These are phyloP conservation scores for Citrus unshiu DNA, from an alignment of 345 rosid species.

Conservation along the genomic window DNA sequence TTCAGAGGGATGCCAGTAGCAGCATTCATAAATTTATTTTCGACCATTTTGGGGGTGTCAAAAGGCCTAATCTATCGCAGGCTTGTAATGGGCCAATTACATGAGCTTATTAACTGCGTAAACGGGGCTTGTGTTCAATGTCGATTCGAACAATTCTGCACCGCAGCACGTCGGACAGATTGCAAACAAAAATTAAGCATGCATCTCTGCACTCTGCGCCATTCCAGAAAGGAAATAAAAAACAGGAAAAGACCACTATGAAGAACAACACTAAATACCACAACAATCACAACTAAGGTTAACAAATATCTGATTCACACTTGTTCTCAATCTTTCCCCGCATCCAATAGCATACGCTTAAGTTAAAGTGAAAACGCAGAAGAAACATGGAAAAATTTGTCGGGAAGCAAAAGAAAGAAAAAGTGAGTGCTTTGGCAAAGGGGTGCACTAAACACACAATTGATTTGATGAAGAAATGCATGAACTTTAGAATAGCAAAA, in stretches of 20 bases:
- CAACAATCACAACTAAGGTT: neutral
- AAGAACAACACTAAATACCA: neutral
- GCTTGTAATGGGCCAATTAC: no score
- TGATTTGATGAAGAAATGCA: neutral
- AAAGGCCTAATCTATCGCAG: no score
- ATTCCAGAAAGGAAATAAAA: neutral
- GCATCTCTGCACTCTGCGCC: neutral
- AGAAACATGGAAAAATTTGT: neutral
- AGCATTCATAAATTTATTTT: no score
- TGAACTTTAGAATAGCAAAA: neutral
- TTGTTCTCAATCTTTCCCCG: neutral
- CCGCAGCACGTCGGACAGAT: no score
- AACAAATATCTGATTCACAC: neutral
- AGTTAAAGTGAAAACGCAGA: neutral
- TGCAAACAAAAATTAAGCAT: neutral
- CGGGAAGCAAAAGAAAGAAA: neutral
- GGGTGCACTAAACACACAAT: neutral
- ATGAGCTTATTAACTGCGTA: slow-evolving; percentile 38
- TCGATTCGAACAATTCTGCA: no score
- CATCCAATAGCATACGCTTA: neutral
- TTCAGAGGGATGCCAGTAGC: no score
- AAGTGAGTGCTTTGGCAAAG: neutral
- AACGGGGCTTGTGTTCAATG: no score
- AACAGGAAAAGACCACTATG: neutral
- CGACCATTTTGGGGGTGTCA: no score